Conservation (phyloP, 1,284 basidiomycete genomes). For the Grifola frondosa region DNA sequence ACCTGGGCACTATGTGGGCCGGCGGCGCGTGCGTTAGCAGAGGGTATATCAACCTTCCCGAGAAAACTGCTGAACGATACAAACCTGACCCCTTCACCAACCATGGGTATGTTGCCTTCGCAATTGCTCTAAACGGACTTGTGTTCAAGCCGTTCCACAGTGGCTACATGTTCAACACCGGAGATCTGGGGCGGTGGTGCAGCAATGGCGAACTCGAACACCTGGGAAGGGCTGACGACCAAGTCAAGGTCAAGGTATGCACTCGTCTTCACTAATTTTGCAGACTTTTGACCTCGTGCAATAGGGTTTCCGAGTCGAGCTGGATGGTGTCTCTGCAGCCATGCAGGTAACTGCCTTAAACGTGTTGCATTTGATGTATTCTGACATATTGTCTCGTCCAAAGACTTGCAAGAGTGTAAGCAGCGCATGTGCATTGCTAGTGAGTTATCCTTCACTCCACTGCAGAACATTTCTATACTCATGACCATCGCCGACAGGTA, state of each 20-base stretch:
- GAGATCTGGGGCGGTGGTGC: slow-evolving; percentile 56
- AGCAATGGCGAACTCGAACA: slow-evolving; percentile 52
- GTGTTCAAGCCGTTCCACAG: slow-evolving; percentile 45
- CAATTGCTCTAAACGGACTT: slow-evolving; percentile 6
- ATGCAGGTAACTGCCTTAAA: slow-evolving; percentile 45
- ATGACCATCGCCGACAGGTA: slow-evolving; percentile 25
- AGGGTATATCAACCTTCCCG: slow-evolving; percentile 54
- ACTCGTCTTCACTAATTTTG: not conserved
- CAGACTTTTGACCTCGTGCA: slow-evolving; percentile 2
- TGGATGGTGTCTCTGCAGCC: slow-evolving; percentile 57
- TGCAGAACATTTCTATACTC: not conserved
- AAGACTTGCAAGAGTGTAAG: slow-evolving; percentile 46
- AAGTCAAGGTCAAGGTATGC: slow-evolving; percentile 53
- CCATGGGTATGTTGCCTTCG: slow-evolving; percentile 40
- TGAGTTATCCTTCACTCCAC: slow-evolving; percentile 2
- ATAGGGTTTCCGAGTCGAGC: slow-evolving; percentile 60
- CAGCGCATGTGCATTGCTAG: slow-evolving; percentile 49
- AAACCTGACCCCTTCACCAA: slow-evolving; percentile 48
- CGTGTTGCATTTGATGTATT: slow-evolving; percentile 1
- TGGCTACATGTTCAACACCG: slow-evolving; percentile 59
- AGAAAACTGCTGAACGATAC: slow-evolving; percentile 54
- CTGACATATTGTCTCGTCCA: slow-evolving; percentile 11
- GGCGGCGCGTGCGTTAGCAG: slow-evolving; percentile 53
- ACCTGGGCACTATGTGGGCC: slow-evolving; percentile 58
- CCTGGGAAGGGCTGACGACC: slow-evolving; percentile 57